Conservation (phyloP, 75 land plant genomes). For the Isoetes taiwanensis region DNA sequence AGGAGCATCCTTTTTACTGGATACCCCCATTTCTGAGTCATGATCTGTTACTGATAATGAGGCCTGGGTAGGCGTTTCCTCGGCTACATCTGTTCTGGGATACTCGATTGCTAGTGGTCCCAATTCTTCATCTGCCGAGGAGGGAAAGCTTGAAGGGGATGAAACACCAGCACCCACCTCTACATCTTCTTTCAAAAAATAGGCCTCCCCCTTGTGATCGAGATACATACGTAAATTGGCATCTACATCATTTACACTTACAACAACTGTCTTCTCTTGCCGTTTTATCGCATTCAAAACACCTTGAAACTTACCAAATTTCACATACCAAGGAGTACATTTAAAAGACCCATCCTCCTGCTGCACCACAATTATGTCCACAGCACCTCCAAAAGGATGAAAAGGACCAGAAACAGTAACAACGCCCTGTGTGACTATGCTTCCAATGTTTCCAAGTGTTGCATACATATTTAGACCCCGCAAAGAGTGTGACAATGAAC, state of each 20-base stretch:
- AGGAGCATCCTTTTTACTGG: too few relatives aligned
- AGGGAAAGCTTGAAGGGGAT: slow-evolving; percentile 21
- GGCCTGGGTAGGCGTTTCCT: too few relatives aligned
- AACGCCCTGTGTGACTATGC: slow-evolving; percentile 52
- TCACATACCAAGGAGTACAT: slow-evolving; percentile 91
- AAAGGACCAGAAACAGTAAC: slow-evolving; percentile 86
- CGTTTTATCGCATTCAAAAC: slow-evolving; percentile 75
- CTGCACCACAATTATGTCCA: slow-evolving; percentile 83
- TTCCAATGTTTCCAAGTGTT: too few relatives aligned
- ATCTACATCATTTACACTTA: slow-evolving; percentile 54
- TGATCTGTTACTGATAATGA: too few relatives aligned
- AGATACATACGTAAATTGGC: slow-evolving; percentile 69
- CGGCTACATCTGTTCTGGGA: neutral
- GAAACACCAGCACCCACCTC: slow-evolving; percentile 22
- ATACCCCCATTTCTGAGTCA: too few relatives aligned
- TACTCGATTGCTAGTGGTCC: slow-evolving; percentile 9
- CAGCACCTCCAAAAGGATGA: slow-evolving; percentile 96
- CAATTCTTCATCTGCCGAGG: slow-evolving; percentile 46
- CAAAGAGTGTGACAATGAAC: too few relatives aligned
- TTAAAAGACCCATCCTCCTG: slow-evolving; percentile 90
- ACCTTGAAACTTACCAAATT: slow-evolving; percentile 91
- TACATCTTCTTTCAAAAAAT: slow-evolving; percentile 46
- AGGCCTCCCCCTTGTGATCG: slow-evolving; percentile 89
- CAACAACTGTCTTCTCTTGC: slow-evolving; percentile 54
- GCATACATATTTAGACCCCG: too few relatives aligned